These are phyloP conservation scores for Neurospora tetraspora DNA, from an alignment of 495 filamentous ascomycete species.

Conservation along the genomic window DNA sequence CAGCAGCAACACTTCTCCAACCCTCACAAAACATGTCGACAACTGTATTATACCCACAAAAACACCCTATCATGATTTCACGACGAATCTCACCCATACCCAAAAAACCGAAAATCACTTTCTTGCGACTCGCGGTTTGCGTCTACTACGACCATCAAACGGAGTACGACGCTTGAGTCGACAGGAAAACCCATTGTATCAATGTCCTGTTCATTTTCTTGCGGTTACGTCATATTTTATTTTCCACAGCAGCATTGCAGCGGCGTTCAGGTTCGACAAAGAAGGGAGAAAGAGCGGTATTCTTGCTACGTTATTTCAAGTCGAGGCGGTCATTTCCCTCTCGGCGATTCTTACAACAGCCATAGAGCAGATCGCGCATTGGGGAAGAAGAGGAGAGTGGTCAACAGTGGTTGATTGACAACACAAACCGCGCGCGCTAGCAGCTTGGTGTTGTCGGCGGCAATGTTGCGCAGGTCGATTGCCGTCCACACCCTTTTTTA, in stretches of 20 bases:
- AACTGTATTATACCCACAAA: conserved; percentile 39
- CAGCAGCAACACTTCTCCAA: conserved; percentile 15
- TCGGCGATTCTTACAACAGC: not conserved
- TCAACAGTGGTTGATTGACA: not conserved
- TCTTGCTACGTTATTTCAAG: not conserved
- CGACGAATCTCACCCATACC: conserved; percentile 25
- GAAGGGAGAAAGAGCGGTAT: conserved; percentile 17
- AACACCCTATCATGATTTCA: conserved; percentile 39
- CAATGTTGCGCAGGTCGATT: not conserved
- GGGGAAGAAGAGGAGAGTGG: not conserved
- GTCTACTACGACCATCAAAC: conserved; percentile 5
- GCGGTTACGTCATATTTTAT: conserved; percentile 2
- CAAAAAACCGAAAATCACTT: conserved; percentile 11
- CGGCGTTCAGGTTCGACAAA: conserved; percentile 34
- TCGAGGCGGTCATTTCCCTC: not conserved
- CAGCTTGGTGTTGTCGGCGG: not conserved
- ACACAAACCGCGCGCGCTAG: not conserved
- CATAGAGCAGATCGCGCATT: not conserved
- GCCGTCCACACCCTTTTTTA: not conserved
- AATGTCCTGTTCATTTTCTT: conserved; percentile 20
- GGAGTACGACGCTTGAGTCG: conserved; percentile 1
- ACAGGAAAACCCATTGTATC: conserved; percentile 20
- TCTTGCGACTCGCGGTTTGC: conserved; percentile 1
- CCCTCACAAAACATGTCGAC: not conserved
- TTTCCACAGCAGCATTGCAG: conserved; percentile 40